Evolutionary conservation across 2,329 filamentous ascomycete species (phyloP), one percentile per base, ranked within the genome.

Genomic region (Purpureocillium takamizusanense): DNA sequence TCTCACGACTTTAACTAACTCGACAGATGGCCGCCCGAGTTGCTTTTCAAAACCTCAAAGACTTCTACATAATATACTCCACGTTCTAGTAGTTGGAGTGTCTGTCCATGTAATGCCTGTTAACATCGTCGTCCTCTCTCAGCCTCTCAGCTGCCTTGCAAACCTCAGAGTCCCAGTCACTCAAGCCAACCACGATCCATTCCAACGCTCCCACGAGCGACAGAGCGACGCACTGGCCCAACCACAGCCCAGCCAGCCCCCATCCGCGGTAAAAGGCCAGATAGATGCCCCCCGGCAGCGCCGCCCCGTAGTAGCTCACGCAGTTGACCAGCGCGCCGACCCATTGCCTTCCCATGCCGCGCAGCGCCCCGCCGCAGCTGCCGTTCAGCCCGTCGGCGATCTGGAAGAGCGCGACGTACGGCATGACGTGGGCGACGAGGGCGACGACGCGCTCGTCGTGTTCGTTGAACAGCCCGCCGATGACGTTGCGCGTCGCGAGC

Each of bases 361-460:
- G 65, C 12, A 94, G 62, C 15, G 79, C 78, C 2, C 88, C 87
- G 1, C 88, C 87, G 53, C 87, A 94, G 42, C 78, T 84, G 1
- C 87, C 86, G 51, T 92, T 92, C 27, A 94, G 63, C 0, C 87
- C 88, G 55, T 94, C 87, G 0, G 87, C 86, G 42, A 94, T 89
- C 63, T 94, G 87, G 60, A 94, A 94, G 3, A 94, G 66, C 1
- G 87, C 88, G 1, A 94, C 87, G 50, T 81, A 90, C 1, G 88
- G 88, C 68, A 94, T 80, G 18, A 94, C 83, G 13, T 81, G 65
- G 1, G 82, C 76, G 1, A 88, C 89, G 1, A 94, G 73, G 8
- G 56, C 64, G 32, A 94, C 70, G 0, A 94, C 87, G 0, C 70
- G 61, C 15, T 74, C 60, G 49, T 94, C 86, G 45, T 88, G n/a